Evolutionary conservation across 2,329 filamentous ascomycete genomes (phyloP).

Genomic region (Aspergillus tubingensis): DNA sequence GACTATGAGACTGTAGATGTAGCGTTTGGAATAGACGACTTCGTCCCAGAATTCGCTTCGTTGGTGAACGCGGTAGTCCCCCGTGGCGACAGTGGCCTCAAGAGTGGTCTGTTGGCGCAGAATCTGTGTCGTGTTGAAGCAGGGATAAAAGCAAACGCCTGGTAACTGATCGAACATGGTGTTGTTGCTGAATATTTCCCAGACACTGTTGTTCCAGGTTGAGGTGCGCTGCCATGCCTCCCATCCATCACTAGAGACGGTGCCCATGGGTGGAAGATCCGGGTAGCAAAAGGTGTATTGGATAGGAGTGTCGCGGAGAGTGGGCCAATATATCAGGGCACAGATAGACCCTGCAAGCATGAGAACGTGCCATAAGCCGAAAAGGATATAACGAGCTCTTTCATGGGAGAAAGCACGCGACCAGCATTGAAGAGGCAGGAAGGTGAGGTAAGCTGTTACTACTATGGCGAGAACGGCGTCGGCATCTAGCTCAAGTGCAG

Average conservation of each 20-base stretch:
- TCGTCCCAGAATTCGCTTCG: conserved; percentile 20
- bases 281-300: conserved; percentile 39
- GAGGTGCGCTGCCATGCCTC: conserved; percentile 24
- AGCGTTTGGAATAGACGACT: conserved; percentile 26
- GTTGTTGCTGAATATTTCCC: conserved; percentile 28
- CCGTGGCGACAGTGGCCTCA: conserved; percentile 16
- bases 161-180: conserved; percentile 23
- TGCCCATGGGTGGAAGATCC: conserved; percentile 23
- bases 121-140: conserved; percentile 33
- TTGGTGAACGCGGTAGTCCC: conserved; percentile 7
- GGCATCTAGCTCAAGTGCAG: conserved; percentile 33
- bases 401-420: conserved; percentile 31
- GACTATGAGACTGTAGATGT: conserved; percentile 33
- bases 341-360: conserved; percentile 36
- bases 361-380: conserved; percentile 33
- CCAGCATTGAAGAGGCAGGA: conserved; percentile 37
- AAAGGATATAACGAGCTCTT: conserved; percentile 29
- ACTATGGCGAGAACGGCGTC: conserved; percentile 39
- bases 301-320: conserved; percentile 14
- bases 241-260: conserved; percentile 31
- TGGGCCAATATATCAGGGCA: conserved; percentile 28
- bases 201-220: conserved; percentile 34
- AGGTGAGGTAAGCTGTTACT: conserved; percentile 37
- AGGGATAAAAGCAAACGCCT: conserved; percentile 37
- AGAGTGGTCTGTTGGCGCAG: conserved; percentile 26